Conservation (phyloP, 192 early-diverging fungal genomes). For the Spizellomyces punctatus region DNA sequence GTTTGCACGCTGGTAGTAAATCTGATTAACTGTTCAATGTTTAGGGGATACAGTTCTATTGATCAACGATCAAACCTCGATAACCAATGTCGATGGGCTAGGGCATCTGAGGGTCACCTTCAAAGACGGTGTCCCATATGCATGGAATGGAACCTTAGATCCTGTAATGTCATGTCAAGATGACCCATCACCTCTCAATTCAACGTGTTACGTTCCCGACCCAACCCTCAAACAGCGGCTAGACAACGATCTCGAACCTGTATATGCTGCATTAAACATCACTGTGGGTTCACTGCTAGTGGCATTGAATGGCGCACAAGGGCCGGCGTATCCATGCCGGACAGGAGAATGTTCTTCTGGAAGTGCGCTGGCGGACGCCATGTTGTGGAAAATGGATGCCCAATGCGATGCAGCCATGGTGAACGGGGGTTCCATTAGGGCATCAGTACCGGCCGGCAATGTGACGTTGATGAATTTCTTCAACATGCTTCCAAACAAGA, state of each 20-base stretch:
- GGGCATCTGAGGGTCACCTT: neutral
- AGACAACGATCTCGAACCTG: neutral
- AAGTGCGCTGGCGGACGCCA: conserved; percentile 6
- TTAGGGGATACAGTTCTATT: conserved; percentile 18
- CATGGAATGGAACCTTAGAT: conserved; percentile 7
- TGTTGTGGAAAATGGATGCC: conserved; percentile 24
- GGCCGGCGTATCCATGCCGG: neutral
- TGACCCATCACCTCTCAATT: conserved; percentile 2
- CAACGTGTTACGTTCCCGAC: conserved; percentile 11
- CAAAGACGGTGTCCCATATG: neutral
- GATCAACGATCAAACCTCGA: neutral
- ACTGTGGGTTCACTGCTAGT: neutral
- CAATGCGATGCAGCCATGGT: conserved; percentile 23
- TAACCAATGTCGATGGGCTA: conserved; percentile 5
- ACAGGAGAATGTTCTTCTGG: conserved; percentile 11
- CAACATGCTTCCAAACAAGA: conserved; percentile 1
- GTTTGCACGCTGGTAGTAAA: neutral
- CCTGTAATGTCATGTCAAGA: conserved; percentile 8
- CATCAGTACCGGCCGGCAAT: neutral
- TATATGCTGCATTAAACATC: neutral
- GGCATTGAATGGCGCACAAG: neutral
- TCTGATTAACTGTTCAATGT: neutral
- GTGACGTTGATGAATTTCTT: neutral
- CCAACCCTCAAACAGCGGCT: neutral
- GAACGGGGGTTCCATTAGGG: conserved; percentile 10